phyloP scores from a whole-genome alignment of 164 flowering plant genomes.

The Hamamelis virginiana region DNA sequence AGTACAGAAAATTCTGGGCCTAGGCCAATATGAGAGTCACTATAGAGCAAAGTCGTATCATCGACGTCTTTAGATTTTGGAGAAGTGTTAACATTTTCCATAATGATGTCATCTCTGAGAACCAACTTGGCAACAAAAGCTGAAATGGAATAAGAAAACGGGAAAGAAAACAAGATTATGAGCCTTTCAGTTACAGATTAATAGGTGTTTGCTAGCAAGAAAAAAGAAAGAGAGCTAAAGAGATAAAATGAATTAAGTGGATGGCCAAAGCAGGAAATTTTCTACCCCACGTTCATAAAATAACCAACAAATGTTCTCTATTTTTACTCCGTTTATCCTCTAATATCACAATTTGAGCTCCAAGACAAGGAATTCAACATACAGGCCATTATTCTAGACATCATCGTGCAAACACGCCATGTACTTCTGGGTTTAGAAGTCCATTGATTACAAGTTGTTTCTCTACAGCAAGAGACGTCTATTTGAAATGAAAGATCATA shows the following conservation, averaged over 20 bases:
- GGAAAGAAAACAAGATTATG: background rate
- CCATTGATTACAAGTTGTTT: background rate
- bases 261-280: background rate
- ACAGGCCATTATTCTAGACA: background rate
- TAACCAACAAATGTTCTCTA: background rate
- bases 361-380: background rate
- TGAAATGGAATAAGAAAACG: constrained; percentile 24
- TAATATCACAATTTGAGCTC: too few species aligned
- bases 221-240: background rate
- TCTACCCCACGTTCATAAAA: too few species aligned
- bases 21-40: constrained; percentile 13
- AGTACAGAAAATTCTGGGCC: constrained; percentile 22
- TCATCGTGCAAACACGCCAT: background rate
- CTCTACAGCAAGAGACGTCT: background rate
- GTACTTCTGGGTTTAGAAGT: background rate
- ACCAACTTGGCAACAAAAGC: constrained; percentile 49
- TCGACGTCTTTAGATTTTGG: constrained; percentile 28
- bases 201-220: background rate
- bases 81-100: constrained; percentile 30
- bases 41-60: constrained; percentile 3
- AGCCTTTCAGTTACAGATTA: background rate
- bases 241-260: background rate
- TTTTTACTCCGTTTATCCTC: too few species aligned
- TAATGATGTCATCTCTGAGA: constrained; percentile 26
- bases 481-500: too few species aligned